Evolutionary conservation across 768 basidiomycete species (phyloP), one percentile per base, ranked within the genome.

Genomic region (Coprinellus micaceus): DNA sequence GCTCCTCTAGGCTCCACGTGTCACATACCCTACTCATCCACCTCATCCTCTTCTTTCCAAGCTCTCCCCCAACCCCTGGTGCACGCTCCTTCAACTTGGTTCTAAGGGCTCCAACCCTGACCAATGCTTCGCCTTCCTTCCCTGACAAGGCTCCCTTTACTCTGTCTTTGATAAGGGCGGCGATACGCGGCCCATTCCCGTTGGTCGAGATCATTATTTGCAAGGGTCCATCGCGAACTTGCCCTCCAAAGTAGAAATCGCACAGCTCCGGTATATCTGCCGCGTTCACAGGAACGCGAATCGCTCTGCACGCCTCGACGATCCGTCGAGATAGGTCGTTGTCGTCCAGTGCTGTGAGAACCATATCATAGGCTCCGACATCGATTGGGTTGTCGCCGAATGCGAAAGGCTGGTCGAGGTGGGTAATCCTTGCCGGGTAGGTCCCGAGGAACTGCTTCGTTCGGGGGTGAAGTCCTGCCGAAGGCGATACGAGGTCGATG

Each of bases 161-260:
- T 63, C 71, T 78, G 59, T 80, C 76, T 60, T 86, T 83, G 53
- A 99, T 84, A 62, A 97, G 76, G 59, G 88, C 88, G 3, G 95
- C 94, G 66, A 98, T 78, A 66, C 91, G 87, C 1, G 97, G 97
- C 12, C 93, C 91, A 63, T 90, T 86, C 29, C 97, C 97, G 58
- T 91, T 91, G 3, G 97, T 98, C 17, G 93, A 95, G 51, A 99
- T 85, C 89, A 98, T 89, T 60, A 99, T 84, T 71, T 97, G 94
- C 22, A 99, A 74, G 0, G 95, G 91, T 0, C 96, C 95, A 58
- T 86, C 81, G 28, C 92, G 86, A 58, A 98, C 85, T 69, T 93
- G 91, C 2, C 92, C 89, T 49, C 97, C 97, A 73, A 98, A 99
- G 77, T 95, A 98, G 67, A 99, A 99, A 72, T 99, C 96, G 77